Percentiles rank a stretch among this genome's conserved stretches.
These are phyloP conservation scores for Sporothrix sp. DNA, from an alignment of 2,329 filamentous ascomycete genomes.

Conservation along the genomic window DNA sequence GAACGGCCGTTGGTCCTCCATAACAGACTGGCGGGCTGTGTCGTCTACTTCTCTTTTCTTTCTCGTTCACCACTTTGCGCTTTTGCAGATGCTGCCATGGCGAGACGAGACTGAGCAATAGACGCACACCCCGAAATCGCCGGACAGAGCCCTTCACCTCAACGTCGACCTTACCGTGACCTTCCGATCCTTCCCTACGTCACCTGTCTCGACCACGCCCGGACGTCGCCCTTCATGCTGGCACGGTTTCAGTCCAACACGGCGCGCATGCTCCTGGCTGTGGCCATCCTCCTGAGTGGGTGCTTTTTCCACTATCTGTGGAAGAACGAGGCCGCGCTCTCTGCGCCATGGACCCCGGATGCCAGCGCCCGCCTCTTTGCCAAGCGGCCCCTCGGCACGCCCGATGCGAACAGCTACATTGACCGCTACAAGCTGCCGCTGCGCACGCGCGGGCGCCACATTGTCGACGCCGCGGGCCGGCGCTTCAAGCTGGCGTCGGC, in stretches of 20 bases:
- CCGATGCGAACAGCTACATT: conserved; percentile 35
- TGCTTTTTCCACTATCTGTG: conserved; percentile 35
- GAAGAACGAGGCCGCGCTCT: conserved; percentile 35
- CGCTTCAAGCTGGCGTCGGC: conserved; percentile 54
- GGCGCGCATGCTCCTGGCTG: conserved; percentile 29
- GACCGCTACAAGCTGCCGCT: conserved; percentile 46
- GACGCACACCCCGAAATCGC: no score
- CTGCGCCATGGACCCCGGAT: conserved; percentile 41
- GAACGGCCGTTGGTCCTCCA: no score
- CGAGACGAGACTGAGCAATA: no score
- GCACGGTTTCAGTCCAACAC: conserved; percentile 16
- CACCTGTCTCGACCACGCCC: background rate
- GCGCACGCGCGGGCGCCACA: conserved; percentile 47
- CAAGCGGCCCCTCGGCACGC: conserved; percentile 37
- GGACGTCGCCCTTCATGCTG: conserved; percentile 9
- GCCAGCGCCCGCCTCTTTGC: conserved; percentile 36
- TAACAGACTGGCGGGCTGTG: no score
- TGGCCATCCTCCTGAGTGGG: conserved; percentile 29
- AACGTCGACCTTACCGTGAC: background rate
- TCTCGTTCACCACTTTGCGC: no score
- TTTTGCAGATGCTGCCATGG: no score
- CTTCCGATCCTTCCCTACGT: background rate
- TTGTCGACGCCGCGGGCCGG: conserved; percentile 47
- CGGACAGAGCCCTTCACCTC: no score
- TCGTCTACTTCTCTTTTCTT: no score